Conservation (phyloP, 257 asterid species). For the Solanum gandarillasii region DNA sequence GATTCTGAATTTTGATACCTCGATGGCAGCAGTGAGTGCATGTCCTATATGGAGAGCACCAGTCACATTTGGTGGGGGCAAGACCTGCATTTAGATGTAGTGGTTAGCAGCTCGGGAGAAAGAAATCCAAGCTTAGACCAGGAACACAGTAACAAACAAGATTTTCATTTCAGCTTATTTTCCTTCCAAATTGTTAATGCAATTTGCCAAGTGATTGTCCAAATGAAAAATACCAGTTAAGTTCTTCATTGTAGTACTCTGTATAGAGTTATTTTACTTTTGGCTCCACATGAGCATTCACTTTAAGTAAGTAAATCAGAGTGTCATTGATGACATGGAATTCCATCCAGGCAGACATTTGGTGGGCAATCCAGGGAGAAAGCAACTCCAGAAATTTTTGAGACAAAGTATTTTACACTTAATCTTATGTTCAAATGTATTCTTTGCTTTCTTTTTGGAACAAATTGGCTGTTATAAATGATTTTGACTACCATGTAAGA, state of each 20-base stretch:
- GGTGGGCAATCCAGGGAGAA: background rate
- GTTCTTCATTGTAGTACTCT: background rate
- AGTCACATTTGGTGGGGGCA: constrained; percentile 96
- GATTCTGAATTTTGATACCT: constrained; percentile 33
- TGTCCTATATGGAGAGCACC: constrained; percentile 97
- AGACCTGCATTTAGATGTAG: constrained; percentile 42
- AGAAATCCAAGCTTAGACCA: background rate
- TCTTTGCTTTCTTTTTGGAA: background rate
- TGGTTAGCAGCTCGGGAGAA: background rate
- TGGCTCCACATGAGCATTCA: background rate
- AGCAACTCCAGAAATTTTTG: background rate
- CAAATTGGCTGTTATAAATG: background rate
- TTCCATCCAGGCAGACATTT: background rate
- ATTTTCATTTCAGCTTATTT: background rate
- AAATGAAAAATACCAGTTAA: background rate
- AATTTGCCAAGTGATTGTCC: background rate
- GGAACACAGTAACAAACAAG: background rate
- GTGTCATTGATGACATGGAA: background rate
- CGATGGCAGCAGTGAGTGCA: constrained; percentile 90
- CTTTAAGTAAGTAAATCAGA: background rate
- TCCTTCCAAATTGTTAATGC: background rate
- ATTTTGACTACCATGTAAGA: background rate
- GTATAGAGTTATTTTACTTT: background rate
- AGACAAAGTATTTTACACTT: background rate
- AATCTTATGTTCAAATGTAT: background rate